Base-by-base conservation (phyloP, 495 filamentous ascomycete species). In the Bathelium albidoporum region DNA sequence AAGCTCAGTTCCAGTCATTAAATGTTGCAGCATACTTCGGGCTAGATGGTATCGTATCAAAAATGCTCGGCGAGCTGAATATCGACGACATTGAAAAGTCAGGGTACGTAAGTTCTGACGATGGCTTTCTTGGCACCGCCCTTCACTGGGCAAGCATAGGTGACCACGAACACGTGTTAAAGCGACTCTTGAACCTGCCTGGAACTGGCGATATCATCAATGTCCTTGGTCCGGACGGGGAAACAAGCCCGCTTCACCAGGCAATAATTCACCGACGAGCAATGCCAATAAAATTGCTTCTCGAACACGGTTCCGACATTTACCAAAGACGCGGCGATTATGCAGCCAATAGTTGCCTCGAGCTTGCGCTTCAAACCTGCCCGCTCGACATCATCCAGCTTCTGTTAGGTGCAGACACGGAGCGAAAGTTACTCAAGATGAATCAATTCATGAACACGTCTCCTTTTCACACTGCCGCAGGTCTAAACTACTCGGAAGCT, bases 361-460 rank as follows among this genome's bases (percentile, higher is more conserved):
- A 28, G 20, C 24, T 55, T 28, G 49, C 49, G 24, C 20, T 55
- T 55, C 49, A 29, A 3, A 9, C 49, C 22, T 55, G 49, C 16
- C 24, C 49, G 24, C 11, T 55, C 24, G 49, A 55, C 9, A 29
- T 55, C 49, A 55, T 55, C 49, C 26, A 55, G 49, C 26, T 55
- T 29, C 49, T 55, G 1, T 29, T 55, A 10, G 49, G 29, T 2
- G 49, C 49, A 10, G 49, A 55, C 24, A 55, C 26, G 16, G 49
- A 55, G 7, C 24, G 49, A n/a, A 55, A 29, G 24, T 16, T 55
- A 20, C 24, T 55, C 5, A 55, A 55, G 24, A 55, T 55, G 49
- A 55, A 55, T 29, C 49, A 55, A 29, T 55, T 55, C 24, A 55
- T 55, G 49, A 55, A 55, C 49, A 55, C 49, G 9, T 55, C 49